Conservation (phyloP, 2,329 filamentous ascomycete species). For the Aspergillus pseudoviridinutans region DNA sequence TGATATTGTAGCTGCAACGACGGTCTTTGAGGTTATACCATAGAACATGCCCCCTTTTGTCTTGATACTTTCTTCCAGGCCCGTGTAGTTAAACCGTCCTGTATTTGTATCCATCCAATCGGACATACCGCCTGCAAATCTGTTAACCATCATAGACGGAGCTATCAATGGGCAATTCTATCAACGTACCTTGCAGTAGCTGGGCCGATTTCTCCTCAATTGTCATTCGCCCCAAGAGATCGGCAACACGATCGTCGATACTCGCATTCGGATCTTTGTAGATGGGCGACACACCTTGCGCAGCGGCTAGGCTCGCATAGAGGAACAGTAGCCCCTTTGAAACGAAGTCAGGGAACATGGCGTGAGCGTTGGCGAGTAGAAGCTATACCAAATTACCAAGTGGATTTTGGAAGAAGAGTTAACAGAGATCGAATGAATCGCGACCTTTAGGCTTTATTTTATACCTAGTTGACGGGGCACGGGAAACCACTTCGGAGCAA, state of each 20-base stretch:
- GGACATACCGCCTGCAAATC: slow-evolving; percentile 55
- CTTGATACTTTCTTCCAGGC: slow-evolving; percentile 63
- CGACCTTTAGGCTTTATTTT: too few relatives aligned
- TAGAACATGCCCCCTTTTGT: slow-evolving; percentile 67
- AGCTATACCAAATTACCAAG: too few relatives aligned
- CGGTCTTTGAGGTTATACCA: slow-evolving; percentile 18
- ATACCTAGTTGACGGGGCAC: too few relatives aligned
- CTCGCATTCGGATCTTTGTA: slow-evolving; percentile 63
- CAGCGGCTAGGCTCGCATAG: slow-evolving; percentile 12
- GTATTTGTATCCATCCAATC: slow-evolving; percentile 70
- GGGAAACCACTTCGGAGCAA: too few relatives aligned
- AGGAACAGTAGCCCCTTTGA: slow-evolving; percentile 23
- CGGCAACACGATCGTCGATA: slow-evolving; percentile 61
- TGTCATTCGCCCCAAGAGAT: slow-evolving; percentile 69
- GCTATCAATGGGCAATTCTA: not conserved
- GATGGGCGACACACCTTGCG: slow-evolving; percentile 12
- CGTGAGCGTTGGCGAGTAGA: too few relatives aligned
- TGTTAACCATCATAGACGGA: not conserved
- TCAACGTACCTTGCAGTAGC: slow-evolving; percentile 51
- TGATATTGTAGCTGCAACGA: not conserved
- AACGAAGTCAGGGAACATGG: slow-evolving; percentile 4
- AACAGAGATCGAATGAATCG: too few relatives aligned
- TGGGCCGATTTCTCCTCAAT: slow-evolving; percentile 70
- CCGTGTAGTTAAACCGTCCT: slow-evolving; percentile 63
- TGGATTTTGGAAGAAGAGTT: too few relatives aligned